Evolutionary conservation across 176 grass and related monocot species (phyloP).

Genomic region (Cenchrus fungigraminus): DNA sequence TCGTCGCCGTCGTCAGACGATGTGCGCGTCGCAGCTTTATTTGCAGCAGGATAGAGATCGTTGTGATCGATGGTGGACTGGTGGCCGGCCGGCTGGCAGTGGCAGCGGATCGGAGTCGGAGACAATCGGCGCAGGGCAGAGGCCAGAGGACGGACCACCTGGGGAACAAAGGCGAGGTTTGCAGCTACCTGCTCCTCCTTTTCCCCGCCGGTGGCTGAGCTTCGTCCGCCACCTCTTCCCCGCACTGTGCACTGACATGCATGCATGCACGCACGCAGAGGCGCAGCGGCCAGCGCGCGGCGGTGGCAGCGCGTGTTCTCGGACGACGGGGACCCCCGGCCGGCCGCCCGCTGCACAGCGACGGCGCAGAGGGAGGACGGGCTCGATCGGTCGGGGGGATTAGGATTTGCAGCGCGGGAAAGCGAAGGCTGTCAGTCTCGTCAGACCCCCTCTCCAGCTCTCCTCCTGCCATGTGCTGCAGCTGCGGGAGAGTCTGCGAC

Average conservation of each 20-base stretch:
- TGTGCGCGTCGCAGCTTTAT: too few species aligned
- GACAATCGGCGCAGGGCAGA: background rate
- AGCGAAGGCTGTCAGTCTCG: background rate
- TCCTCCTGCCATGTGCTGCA: background rate
- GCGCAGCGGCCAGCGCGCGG: background rate
- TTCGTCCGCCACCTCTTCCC: background rate
- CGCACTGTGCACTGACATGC: background rate
- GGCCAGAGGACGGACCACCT: constrained; percentile 35
- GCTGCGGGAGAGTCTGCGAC: background rate
- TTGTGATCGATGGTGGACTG: background rate
- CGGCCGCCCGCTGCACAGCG: background rate
- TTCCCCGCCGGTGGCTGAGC: background rate
- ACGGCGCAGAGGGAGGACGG: background rate
- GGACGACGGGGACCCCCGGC: too few species aligned
- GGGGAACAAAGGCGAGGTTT: constrained; percentile 43
- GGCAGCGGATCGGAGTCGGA: background rate
- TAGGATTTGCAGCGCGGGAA: background rate
- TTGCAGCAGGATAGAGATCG: background rate
- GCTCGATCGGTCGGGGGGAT: constrained; percentile 25
- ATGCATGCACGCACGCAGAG: background rate
- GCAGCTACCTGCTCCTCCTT: constrained; percentile 17
- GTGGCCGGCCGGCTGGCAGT: too few species aligned
- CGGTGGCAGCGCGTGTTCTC: too few species aligned
- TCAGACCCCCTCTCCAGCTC: background rate
- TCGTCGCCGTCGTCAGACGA: background rate